Conservation (phyloP, 1,284 basidiomycete genomes). For the Phaffia rhodozyma region DNA sequence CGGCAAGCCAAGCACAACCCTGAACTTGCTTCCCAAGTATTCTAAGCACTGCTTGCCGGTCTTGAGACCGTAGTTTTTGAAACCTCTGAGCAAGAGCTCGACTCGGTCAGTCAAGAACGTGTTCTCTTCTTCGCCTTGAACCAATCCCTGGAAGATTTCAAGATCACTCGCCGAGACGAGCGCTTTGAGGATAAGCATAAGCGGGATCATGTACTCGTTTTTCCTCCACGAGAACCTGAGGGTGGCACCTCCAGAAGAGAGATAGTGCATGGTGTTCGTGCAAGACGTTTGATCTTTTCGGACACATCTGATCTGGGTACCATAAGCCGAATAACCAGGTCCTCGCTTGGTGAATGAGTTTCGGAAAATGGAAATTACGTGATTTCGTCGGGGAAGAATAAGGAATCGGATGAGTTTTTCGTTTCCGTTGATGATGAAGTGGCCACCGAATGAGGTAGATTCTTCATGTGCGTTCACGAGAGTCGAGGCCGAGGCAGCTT, state of each 20-base stretch:
- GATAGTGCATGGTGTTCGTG: slow-evolving; percentile 95
- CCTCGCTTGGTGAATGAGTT: slow-evolving; percentile 83
- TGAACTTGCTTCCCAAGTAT: slow-evolving; percentile 96
- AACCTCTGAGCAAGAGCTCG: slow-evolving; percentile 90
- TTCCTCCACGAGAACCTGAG: slow-evolving; percentile 95
- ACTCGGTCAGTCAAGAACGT: slow-evolving; percentile 97
- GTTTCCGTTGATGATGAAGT: slow-evolving; percentile 98
- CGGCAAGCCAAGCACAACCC: slow-evolving; percentile 78
- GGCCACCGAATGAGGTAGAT: slow-evolving; percentile 95
- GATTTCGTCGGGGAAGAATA: slow-evolving; percentile 54
- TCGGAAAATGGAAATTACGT: slow-evolving; percentile 64
- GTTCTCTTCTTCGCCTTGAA: slow-evolving; percentile 94
- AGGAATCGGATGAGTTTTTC: slow-evolving; percentile 97
- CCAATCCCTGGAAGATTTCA: slow-evolving; percentile 94
- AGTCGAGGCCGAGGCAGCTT: slow-evolving; percentile 68
- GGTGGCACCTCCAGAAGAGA: slow-evolving; percentile 91
- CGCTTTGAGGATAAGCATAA: slow-evolving; percentile 93
- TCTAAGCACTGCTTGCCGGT: slow-evolving; percentile 90
- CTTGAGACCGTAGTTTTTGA: slow-evolving; percentile 81
- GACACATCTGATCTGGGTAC: slow-evolving; percentile 90
- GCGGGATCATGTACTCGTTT: slow-evolving; percentile 96
- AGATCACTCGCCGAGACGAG: slow-evolving; percentile 89
- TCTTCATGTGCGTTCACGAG: slow-evolving; percentile 89
- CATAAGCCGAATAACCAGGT: slow-evolving; percentile 85
- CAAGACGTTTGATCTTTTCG: slow-evolving; percentile 79